A percentile compares a stretch with the other conserved stretches of the same genome.
Conservation (phyloP, 305 asterid genomes). For the Andrographis paniculata region DNA sequence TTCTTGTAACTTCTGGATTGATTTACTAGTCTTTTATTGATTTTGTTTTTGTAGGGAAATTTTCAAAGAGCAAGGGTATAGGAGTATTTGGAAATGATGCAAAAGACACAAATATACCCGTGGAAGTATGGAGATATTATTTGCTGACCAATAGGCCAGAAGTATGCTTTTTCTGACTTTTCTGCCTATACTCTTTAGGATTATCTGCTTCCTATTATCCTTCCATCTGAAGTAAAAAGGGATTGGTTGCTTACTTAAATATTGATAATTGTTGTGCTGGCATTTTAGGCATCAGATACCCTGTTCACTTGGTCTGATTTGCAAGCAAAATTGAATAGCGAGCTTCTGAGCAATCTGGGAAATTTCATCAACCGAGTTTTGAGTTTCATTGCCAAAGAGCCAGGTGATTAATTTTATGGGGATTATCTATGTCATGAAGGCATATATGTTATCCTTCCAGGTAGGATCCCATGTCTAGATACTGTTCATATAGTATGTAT, state of each 20-base stretch:
- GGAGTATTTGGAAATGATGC: slow-evolving; percentile 98
- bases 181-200: slow-evolving; percentile 4
- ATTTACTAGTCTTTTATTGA: too few species aligned
- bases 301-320: slow-evolving; percentile 82
- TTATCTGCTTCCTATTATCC: neutral
- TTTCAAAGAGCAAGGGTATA: slow-evolving; percentile 85
- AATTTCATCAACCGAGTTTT: slow-evolving; percentile 80
- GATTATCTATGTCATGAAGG: too few species aligned
- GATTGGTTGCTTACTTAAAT: slow-evolving; percentile 12
- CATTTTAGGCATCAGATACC: slow-evolving; percentile 71
- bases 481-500: too few species aligned
- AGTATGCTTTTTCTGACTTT: slow-evolving; percentile 34
- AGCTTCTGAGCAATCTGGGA: slow-evolving; percentile 77
- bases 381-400: slow-evolving; percentile 85
- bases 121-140: slow-evolving; percentile 97
- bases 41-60: slow-evolving; percentile 80
- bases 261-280: too few species aligned
- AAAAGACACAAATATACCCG: slow-evolving; percentile 76
- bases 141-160: slow-evolving; percentile 90
- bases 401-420: slow-evolving; percentile 47
- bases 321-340: slow-evolving; percentile 77
- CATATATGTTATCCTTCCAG: too few species aligned
- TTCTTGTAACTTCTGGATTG: neutral
- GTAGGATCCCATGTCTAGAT: too few species aligned
- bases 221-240: slow-evolving; percentile 2